Evolutionary conservation across 208 protist species (phyloP), one percentile per base, ranked within the genome.

Genomic region (Acanthamoeba divionensis): DNA sequence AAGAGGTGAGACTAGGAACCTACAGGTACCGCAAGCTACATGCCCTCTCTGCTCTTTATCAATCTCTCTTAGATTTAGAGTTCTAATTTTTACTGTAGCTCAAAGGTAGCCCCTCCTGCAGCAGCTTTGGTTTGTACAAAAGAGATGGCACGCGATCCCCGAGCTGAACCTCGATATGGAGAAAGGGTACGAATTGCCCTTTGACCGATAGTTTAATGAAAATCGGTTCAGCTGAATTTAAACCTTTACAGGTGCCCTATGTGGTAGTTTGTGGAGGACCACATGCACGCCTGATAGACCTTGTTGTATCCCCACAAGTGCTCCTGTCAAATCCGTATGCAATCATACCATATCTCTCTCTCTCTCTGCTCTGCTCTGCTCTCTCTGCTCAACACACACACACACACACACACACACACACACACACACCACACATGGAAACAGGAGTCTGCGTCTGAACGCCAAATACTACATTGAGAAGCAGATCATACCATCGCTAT

Each of bases 401-500:
- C 0, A 0, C 29, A 33, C 65, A 24, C 48, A 44, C 44, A 38
- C 0, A 26, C 0, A 33, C 7, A n/a, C 1, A 62, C 3, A 24
- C 29, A 1, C 38, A 86, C 29, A 71, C 26, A 12, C 18, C 18
- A 77, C 65, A 90, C 21, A 73, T 12, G 13, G 31, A 12, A 2
- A 69, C 38, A 88, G 62, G 21, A 63, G 13, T 15, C 52, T 94
- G 29, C 44, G 18, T 21, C 13, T 96, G 26, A 79, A 97, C 83
- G 75, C 45, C 8, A 36, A 33, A n/a, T 98, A 98, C 90, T 98
- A 98, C 90, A 97, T 98, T 33, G 94, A 54, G 12, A 96, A 96
- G 77, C 96, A 97, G 54, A 96, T 98, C 31, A 41, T 97, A 2
- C 97, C 97, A 0, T 71, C 95, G 7, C 88, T 98, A 3, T 92